phyloP scores from a whole-genome alignment of 2,329 filamentous ascomycete species.

The Penicillium frequentans region DNA sequence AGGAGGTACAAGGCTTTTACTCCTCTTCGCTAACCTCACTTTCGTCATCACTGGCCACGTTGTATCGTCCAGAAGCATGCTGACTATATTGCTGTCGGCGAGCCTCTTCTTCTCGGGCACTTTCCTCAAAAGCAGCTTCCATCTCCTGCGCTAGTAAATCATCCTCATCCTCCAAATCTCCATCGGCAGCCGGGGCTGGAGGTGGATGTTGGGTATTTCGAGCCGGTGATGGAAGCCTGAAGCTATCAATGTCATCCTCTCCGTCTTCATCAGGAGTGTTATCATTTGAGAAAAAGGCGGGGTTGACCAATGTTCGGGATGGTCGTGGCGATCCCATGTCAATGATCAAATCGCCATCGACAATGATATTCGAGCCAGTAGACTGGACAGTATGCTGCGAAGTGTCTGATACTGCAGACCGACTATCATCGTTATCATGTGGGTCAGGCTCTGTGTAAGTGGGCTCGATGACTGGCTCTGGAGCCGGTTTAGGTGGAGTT shows the following conservation, averaged over 20 bases:
- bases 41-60: slow-evolving; percentile 52
- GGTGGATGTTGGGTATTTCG: slow-evolving; percentile 19
- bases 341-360: slow-evolving; percentile 49
- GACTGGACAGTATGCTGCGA: slow-evolving; percentile 35
- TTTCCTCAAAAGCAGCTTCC: slow-evolving; percentile 54
- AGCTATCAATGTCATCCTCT: slow-evolving; percentile 14
- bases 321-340: slow-evolving; percentile 50
- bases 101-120: slow-evolving; percentile 44
- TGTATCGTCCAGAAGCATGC: slow-evolving; percentile 29
- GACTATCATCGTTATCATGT: slow-evolving; percentile 24
- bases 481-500: slow-evolving; percentile 8
- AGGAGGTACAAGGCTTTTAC: slow-evolving; percentile 31
- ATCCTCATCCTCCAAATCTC: slow-evolving; percentile 44
- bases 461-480: slow-evolving; percentile 20
- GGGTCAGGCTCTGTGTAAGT: slow-evolving; percentile 21
- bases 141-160: slow-evolving; percentile 60
- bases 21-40: slow-evolving; percentile 69
- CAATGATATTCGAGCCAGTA: slow-evolving; percentile 45
- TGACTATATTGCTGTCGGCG: slow-evolving; percentile 33
- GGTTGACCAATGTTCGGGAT: slow-evolving; percentile 40
- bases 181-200: slow-evolving; percentile 17
- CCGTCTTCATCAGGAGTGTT: slow-evolving; percentile 39
- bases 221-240: slow-evolving; percentile 37
- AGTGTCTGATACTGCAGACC: slow-evolving; percentile 33
- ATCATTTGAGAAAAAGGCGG: slow-evolving; percentile 44